Evolutionary conservation across 2,329 filamentous ascomycete genomes (phyloP).

Genomic region (Stachybotrys chartarum): DNA sequence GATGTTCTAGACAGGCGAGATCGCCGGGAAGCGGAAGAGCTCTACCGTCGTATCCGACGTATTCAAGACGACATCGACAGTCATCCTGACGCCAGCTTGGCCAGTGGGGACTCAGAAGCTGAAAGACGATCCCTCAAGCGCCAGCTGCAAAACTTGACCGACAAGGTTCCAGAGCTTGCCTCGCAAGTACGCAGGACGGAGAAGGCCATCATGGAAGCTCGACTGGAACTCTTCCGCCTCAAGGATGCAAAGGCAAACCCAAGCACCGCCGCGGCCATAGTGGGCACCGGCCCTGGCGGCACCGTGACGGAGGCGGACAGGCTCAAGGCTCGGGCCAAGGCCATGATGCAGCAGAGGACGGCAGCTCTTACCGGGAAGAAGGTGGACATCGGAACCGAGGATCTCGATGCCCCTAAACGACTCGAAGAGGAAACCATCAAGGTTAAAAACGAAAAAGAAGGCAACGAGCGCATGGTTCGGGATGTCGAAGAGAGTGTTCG

Average conservation of each 20-base stretch:
- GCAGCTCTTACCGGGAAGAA: slow-evolving; percentile 87
- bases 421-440: slow-evolving; percentile 83
- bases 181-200: slow-evolving; percentile 88
- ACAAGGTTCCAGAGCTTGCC: slow-evolving; percentile 84
- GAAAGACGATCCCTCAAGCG: slow-evolving; percentile 81
- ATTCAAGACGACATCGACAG: slow-evolving; percentile 92
- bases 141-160: slow-evolving; percentile 80
- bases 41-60: slow-evolving; percentile 85
- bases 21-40: slow-evolving; percentile 83
- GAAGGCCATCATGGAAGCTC: slow-evolving; percentile 85
- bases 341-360: slow-evolving; percentile 97
- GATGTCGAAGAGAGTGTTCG: slow-evolving; percentile 95
- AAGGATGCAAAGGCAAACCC: slow-evolving; percentile 91
- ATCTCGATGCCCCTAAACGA: slow-evolving; percentile 72
- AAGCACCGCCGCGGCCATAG: slow-evolving; percentile 67
- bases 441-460: slow-evolving; percentile 78
- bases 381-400: slow-evolving; percentile 59
- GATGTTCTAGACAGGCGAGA: slow-evolving; percentile 87
- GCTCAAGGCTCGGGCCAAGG: slow-evolving; percentile 88
- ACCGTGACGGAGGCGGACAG: slow-evolving; percentile 87
- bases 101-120: slow-evolving; percentile 74
- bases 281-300: slow-evolving; percentile 90
- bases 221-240: slow-evolving; percentile 85
- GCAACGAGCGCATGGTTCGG: slow-evolving; percentile 91
- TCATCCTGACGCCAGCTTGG: slow-evolving; percentile 69